Evolutionary conservation across 495 filamentous ascomycete genomes (phyloP).

Genomic region (Aspergillus bridgeri): DNA sequence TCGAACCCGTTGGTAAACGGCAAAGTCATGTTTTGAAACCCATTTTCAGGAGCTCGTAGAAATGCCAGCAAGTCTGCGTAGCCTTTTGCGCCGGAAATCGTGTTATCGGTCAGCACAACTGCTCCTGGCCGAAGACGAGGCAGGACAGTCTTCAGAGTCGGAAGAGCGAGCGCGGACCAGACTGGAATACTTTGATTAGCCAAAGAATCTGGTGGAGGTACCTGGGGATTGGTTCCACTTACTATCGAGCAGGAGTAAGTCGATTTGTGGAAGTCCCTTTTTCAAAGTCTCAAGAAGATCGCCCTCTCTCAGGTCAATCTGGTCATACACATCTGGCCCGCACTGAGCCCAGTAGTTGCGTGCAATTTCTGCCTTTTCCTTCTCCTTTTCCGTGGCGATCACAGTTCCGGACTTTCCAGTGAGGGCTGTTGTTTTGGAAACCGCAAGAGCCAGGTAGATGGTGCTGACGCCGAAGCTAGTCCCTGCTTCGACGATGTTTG

Average conservation of each 20-base stretch:
- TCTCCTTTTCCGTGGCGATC: conserved; percentile 54
- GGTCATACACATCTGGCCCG: conserved; percentile 35
- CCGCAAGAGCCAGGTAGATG: conserved; percentile 54
- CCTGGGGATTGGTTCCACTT: conserved; percentile 16
- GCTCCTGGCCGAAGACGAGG: conserved; percentile 42
- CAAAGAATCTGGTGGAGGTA: conserved; percentile 2
- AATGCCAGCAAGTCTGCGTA: conserved; percentile 30
- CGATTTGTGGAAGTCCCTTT: conserved; percentile 37
- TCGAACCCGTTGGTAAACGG: conserved; percentile 32
- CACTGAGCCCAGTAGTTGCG: conserved; percentile 45
- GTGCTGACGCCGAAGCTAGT: conserved; percentile 57
- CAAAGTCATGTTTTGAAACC: conserved; percentile 27
- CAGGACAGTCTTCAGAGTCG: conserved; percentile 43
- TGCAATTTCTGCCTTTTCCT: conserved; percentile 41
- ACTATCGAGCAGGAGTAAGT: conserved; percentile 56
- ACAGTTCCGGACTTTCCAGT: conserved; percentile 35
- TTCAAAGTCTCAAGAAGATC: conserved; percentile 51
- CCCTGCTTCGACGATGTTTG: conserved; percentile 50
- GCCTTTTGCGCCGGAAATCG: conserved; percentile 23
- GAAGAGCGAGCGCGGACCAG: conserved; percentile 48
- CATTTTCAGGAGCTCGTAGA: conserved; percentile 23
- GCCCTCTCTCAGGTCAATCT: conserved; percentile 52
- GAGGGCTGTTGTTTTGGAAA: conserved; percentile 27
- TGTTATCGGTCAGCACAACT: conserved; percentile 51
- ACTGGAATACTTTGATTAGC: conserved; percentile 29